Conservation (phyloP, 2,329 filamentous ascomycete genomes). For the Ramularia collo-cygni region DNA sequence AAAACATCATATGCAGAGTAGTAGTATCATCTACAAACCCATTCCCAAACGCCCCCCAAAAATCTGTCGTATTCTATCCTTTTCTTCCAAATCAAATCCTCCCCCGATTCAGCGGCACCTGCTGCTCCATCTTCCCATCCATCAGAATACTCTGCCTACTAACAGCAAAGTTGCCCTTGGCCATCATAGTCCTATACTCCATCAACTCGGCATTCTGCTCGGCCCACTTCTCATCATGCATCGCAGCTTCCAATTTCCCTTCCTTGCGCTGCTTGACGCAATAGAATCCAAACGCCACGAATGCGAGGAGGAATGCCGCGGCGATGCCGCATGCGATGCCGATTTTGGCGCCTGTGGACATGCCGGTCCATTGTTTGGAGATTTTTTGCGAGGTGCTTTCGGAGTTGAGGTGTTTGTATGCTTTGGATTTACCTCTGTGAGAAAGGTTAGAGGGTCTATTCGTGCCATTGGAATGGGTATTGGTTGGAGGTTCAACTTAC, state of each 20-base stretch:
- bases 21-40: no score
- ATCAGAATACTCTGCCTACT: slow-evolving; percentile 14
- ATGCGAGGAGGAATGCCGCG: slow-evolving; percentile 32
- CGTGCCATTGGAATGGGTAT: no score
- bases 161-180: slow-evolving; percentile 22
- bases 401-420: slow-evolving; percentile 24
- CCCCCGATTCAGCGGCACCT: slow-evolving; percentile 4
- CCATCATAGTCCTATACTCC: slow-evolving; percentile 26
- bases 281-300: slow-evolving; percentile 35
- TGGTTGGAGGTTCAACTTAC: no score
- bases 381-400: slow-evolving; percentile 37
- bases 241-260: slow-evolving; percentile 43
- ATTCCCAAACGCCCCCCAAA: no score
- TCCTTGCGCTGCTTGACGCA: slow-evolving; percentile 45
- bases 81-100: no score
- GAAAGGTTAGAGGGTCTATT: no score
- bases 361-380: slow-evolving; percentile 37
- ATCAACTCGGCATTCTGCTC: slow-evolving; percentile 32
- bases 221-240: slow-evolving; percentile 43
- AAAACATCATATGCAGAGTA: no score
- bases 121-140: slow-evolving; percentile 13
- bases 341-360: slow-evolving; percentile 43
- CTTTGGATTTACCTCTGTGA: slow-evolving; percentile 21
- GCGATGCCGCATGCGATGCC: slow-evolving; percentile 42
- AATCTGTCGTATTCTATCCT: no score